Base-by-base conservation (phyloP, 495 filamentous ascomycete genomes). In the Podospora fimiseda region DNA sequence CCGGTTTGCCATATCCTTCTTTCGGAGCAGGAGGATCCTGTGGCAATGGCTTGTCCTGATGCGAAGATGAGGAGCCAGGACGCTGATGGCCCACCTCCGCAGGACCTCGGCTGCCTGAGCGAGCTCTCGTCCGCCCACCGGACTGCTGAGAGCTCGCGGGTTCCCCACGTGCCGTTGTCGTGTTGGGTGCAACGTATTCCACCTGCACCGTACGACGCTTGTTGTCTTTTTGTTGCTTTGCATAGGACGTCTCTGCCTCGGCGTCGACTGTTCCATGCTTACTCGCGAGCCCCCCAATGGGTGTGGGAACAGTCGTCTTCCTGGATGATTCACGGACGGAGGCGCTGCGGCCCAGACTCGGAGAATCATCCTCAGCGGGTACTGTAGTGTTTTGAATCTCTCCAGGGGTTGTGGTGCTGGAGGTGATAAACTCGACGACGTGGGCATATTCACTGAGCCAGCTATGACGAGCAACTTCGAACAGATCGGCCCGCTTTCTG, bases 371-470 rank as follows among this genome's bases (percentile, higher is more conserved):
- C 73, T 86, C 86, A 18, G 82, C 66, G 3, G 79, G 72, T 7
- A 91, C 79, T 2, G 90, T 89, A 2, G 89, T 83, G 59, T 87
- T 87, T 47, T 88, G 81, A 59, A 95, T 93, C 55, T 98, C 93
- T 36, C 79, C 81, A 21, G 86, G 82, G 23, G 87, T 90, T 13
- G 90, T 96, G 8, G 90, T 93, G 66, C 83, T 91, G 69, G 91
- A 96, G 16, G 94, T 97, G 56, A 98, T 94, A 63, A 95, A 89
- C 59, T 88, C 89, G 33, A 98, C 93, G 39, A 97, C 85, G 66
- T 95, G 88, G 14, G 89, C 85, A 65, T 89, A 99, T 63, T 97
- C 94, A 70, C 85, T 95, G 45, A 99, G 76, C 93, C 93, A 99
- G 73, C 93, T 97, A 71, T 99, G 93, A 42, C 93, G 83, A 52